Percentiles rank a stretch among this genome's conserved stretches.
Evolutionary conservation across 2,329 filamentous ascomycete species (phyloP).

Genomic region (Aspergillus sp.): DNA sequence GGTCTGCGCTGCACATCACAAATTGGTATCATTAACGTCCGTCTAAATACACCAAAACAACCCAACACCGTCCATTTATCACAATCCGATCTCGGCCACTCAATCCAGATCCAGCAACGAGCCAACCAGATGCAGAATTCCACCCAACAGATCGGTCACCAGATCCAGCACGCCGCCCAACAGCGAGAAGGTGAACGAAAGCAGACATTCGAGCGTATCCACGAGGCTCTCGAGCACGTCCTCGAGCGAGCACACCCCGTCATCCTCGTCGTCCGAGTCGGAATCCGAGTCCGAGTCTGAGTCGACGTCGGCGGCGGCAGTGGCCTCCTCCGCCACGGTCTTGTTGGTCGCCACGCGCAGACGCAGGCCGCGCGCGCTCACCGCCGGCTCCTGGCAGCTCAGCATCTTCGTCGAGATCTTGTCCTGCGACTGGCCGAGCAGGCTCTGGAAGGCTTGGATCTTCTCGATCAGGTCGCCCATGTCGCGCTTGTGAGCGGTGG

Average conservation of each 20-base stretch:
- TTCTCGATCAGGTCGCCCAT: neutral
- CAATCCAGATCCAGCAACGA: neutral
- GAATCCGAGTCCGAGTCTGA: neutral
- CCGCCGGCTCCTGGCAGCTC: slow-evolving; percentile 1
- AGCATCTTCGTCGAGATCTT: neutral
- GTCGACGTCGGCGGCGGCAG: neutral
- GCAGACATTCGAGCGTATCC: slow-evolving; percentile 5
- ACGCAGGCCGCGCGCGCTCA: neutral
- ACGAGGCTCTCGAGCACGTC: slow-evolving; percentile 6
- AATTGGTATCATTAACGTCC: too few relatives aligned
- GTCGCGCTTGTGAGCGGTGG: neutral
- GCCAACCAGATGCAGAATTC: slow-evolving; percentile 1
- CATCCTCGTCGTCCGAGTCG: slow-evolving; percentile 1
- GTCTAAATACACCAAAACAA: neutral
- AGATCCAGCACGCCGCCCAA: slow-evolving; percentile 2
- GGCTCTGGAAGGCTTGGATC: neutral
- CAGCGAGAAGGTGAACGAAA: slow-evolving; percentile 1
- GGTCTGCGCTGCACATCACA: too few relatives aligned
- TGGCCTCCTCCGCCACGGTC: neutral
- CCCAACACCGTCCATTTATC: neutral
- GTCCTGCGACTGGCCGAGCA: neutral
- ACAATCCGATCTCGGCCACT: neutral
- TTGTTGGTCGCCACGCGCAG: neutral
- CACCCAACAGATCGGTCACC: slow-evolving; percentile 2
- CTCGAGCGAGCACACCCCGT: slow-evolving; percentile 2